Conservation (phyloP, 1,284 basidiomycete genomes). For the Fomitopsis pinicola region DNA sequence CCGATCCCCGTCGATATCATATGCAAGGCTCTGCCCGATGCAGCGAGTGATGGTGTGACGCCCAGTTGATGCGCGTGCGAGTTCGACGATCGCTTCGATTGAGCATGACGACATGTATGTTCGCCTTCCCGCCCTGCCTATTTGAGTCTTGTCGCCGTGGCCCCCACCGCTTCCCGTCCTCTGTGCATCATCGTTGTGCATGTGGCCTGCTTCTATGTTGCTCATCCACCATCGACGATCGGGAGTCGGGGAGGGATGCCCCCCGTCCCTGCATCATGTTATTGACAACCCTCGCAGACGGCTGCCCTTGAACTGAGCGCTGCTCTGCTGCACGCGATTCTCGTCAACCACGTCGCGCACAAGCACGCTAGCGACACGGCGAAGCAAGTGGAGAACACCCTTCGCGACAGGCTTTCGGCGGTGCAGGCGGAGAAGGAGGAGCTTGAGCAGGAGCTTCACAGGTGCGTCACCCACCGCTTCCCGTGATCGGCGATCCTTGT, state of each 20-base stretch:
- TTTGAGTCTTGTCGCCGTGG: constrained; percentile 3
- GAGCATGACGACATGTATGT: neutral
- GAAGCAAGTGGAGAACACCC: constrained; percentile 52
- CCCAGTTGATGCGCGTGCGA: neutral
- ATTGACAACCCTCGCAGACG: constrained; percentile 31
- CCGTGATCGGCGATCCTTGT: constrained; percentile 8
- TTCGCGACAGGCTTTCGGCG: constrained; percentile 62
- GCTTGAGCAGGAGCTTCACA: constrained; percentile 61
- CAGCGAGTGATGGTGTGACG: neutral
- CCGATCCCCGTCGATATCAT: neutral
- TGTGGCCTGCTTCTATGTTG: neutral
- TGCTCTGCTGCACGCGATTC: constrained; percentile 70
- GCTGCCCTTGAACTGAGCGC: constrained; percentile 51
- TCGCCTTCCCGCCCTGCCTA: neutral
- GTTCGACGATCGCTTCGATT: constrained; percentile 8
- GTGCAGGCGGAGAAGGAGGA: constrained; percentile 51
- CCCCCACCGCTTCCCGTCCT: neutral
- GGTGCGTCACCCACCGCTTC: constrained; percentile 35
- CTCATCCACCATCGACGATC: neutral
- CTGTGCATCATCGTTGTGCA: neutral
- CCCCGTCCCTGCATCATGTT: neutral
- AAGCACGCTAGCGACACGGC: constrained; percentile 65
- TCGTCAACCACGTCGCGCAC: constrained; percentile 75
- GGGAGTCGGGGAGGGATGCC: neutral
- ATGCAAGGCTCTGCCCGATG: neutral